Conservation (phyloP, 1,284 basidiomycete genomes). For the Tilletia setariae region DNA sequence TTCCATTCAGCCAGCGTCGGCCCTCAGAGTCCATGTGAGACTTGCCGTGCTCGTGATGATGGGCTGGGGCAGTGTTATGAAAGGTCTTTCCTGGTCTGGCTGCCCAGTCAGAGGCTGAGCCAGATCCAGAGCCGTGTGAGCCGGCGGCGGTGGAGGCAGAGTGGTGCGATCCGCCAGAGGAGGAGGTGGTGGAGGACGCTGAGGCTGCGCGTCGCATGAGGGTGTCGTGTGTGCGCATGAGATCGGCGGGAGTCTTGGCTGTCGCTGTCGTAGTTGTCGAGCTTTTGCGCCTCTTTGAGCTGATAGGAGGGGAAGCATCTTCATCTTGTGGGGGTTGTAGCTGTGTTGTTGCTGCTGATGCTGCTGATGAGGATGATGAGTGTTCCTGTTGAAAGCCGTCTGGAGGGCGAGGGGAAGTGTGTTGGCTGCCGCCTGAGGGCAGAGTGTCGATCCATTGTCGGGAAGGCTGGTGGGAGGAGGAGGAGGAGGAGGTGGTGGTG, state of each 20-base stretch:
- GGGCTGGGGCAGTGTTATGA: background rate
- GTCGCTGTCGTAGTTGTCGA: background rate
- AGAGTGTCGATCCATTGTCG: conserved; percentile 7
- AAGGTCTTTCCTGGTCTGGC: background rate
- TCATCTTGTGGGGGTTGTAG: too few relatives aligned
- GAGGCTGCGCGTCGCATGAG: conserved; percentile 10
- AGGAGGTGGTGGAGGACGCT: background rate
- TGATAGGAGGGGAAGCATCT: too few relatives aligned
- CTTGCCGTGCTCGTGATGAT: background rate
- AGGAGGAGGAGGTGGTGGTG: conserved; percentile 27
- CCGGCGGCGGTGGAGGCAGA: background rate
- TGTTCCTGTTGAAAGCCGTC: background rate
- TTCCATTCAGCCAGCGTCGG: conserved; percentile 44
- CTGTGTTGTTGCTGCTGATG: too few relatives aligned
- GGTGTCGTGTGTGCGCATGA: conserved; percentile 3
- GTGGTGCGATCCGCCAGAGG: background rate
- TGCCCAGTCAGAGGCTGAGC: conserved; percentile 6
- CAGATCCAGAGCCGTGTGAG: background rate
- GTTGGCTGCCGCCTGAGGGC: background rate
- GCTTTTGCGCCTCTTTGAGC: background rate
- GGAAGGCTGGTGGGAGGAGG: too few relatives aligned
- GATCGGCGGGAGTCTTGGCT: conserved; percentile 8
- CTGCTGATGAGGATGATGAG: background rate
- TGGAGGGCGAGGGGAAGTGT: background rate
- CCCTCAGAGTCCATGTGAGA: conserved; percentile 13